Evolutionary conservation across 2,329 filamentous ascomycete species (phyloP).

Genomic region (Cladosporium velox): DNA sequence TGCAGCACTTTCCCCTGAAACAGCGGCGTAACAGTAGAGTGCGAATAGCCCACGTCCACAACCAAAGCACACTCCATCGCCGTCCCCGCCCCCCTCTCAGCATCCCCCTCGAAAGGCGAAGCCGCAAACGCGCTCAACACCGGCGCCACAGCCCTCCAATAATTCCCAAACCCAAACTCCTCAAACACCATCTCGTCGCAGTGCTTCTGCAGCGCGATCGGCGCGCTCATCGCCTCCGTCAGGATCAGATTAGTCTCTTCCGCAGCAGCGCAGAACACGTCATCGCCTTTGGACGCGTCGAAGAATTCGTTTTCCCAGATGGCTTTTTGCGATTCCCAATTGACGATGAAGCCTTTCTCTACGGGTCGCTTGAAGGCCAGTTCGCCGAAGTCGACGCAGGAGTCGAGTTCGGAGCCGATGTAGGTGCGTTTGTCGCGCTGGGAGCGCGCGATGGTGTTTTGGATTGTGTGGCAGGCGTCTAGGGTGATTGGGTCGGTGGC

Average conservation of each 20-base stretch:
- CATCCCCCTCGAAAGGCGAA: conserved; percentile 16
- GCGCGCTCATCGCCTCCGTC: conserved; percentile 80
- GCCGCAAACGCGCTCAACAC: conserved; percentile 64
- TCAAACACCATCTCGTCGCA: conserved; percentile 98
- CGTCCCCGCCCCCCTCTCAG: conserved; percentile 16
- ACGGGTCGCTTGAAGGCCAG: conserved; percentile 83
- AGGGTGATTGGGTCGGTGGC: conserved; percentile 36
- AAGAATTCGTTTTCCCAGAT: conserved; percentile 93
- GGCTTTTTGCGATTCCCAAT: conserved; percentile 93
- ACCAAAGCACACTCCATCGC: conserved; percentile 83
- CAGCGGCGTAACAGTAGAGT: conserved; percentile 86
- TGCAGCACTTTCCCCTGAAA: conserved; percentile 80
- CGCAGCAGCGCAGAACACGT: conserved; percentile 63
- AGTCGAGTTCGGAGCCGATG: conserved; percentile 74
- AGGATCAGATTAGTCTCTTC: conserved; percentile 80
- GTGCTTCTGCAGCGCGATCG: conserved; percentile 79
- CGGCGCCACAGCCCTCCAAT: conserved; percentile 73
- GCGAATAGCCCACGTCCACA: conserved; percentile 89
- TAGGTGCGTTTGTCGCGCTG: conserved; percentile 78
- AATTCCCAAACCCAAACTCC: conserved; percentile 89
- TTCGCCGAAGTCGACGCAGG: conserved; percentile 86
- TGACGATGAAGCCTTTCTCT: conserved; percentile 92
- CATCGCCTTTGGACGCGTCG: conserved; percentile 53
- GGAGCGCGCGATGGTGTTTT: conserved; percentile 81
- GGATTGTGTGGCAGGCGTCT: conserved; percentile 67